Evolutionary conservation across 208 protist genomes (phyloP), one percentile per base, ranked within the genome.

Genomic region (Acanthamoeba divionensis): DNA sequence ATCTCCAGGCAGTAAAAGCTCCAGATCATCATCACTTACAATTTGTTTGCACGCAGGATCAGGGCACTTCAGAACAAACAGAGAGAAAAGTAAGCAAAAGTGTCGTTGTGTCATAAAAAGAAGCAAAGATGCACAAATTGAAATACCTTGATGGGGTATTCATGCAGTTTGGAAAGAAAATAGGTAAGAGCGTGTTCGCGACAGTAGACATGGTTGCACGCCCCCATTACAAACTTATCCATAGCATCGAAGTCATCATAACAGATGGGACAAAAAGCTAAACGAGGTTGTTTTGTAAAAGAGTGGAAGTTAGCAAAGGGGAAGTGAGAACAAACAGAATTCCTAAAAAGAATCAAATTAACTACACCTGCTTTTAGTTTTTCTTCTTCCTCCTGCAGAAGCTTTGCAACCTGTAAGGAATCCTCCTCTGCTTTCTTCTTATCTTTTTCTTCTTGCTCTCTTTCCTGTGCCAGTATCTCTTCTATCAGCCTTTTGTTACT

Each of bases 221-320:
- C 73, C 50, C 73, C 73, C 73, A 83, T 83, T 45, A 83, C 62
- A 52, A 83, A 83, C 48, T 83, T 83, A 33, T 83, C 73, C 73
- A 83, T 83, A 10, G 73, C 50, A 62, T 83, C 73, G 33, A 83
- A 83, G 47, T 83, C 73, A 18, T 83, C 73, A 45, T 31, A 50
- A 0, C 65, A 73, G 15, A 10, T 26, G 60, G 57, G 66, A 13
- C 41, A 8, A 13, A 75, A 26, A 62, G 0, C 24, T 33, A 45
- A 21, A 75, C 18, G 29, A 21, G 24, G 5, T n/a, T 50, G 29
- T 31, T 0, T 41, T 50, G 66, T 18, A 75, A 8, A 13, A 75
- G 33, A 62, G 0, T 15, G 66, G 31, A 21, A 75, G 24, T 36
- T n/a, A 10, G 66, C 36, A 73, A 9, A 73, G 65, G 21, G 66